These are phyloP conservation scores for Sanghuangporus baumii DNA, from an alignment of 1,284 basidiomycete species.

Conservation along the genomic window DNA sequence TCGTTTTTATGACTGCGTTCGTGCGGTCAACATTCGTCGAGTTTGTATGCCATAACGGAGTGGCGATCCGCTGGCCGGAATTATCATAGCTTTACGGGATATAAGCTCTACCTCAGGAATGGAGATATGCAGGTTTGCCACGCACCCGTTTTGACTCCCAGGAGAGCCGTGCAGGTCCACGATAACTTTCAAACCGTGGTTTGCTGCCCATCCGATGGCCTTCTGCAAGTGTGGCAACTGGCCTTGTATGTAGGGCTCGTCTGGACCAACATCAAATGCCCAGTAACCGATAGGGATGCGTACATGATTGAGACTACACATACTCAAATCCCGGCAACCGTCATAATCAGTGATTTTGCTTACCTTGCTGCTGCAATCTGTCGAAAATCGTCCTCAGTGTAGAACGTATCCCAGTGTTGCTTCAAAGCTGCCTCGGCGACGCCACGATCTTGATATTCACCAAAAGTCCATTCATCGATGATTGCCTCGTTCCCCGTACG, in stretches of 20 bases:
- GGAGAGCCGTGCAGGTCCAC: conserved; percentile 84
- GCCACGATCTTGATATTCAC: conserved; percentile 48
- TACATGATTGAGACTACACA: conserved; percentile 69
- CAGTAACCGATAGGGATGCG: conserved; percentile 89
- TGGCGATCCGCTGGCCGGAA: conserved; percentile 64
- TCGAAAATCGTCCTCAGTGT: conserved; percentile 71
- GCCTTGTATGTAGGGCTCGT: conserved; percentile 83
- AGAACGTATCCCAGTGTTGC: conserved; percentile 78
- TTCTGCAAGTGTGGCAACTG: conserved; percentile 70
- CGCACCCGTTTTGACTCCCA: conserved; percentile 76
- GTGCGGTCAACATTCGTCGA: conserved; percentile 67
- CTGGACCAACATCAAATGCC: conserved; percentile 79
- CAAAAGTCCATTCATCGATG: conserved; percentile 86
- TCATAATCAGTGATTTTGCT: conserved; percentile 15
- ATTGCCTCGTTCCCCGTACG: conserved; percentile 63
- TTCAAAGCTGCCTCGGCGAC: conserved; percentile 48
- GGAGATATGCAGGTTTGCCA: conserved; percentile 10
- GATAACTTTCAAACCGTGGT: conserved; percentile 76
- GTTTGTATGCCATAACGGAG: conserved; percentile 67
- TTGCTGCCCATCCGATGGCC: conserved; percentile 75
- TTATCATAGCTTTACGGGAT: conserved; percentile 64
- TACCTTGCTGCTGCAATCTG: conserved; percentile 72
- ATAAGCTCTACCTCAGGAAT: neutral
- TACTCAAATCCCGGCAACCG: neutral
- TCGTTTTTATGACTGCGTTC: conserved; percentile 57